These are phyloP conservation scores for Alisma plantagoaquatica DNA, from an alignment of 106 monocot genomes.

Conservation along the genomic window DNA sequence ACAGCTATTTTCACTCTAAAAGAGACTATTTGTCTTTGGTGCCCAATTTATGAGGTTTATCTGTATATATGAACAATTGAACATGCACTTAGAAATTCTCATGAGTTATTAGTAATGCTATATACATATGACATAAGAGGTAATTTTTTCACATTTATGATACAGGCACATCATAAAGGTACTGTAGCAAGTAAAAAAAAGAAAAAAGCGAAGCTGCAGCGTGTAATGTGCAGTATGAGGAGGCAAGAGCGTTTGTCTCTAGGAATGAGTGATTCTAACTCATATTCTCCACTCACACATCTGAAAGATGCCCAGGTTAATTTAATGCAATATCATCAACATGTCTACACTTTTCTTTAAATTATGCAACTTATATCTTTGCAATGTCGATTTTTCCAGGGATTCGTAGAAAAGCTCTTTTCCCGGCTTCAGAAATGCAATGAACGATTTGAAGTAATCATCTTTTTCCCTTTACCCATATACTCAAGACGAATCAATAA, in stretches of 20 bases:
- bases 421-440: slow-evolving; percentile 82
- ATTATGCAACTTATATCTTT: not conserved
- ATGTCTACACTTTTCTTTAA: not conserved
- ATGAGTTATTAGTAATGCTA: no score
- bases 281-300: slow-evolving; percentile 82
- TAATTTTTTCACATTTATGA: slow-evolving; percentile 6
- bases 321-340: not conserved
- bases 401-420: slow-evolving; percentile 83
- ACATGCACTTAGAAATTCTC: no score
- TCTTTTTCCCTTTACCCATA: no score
- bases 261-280: slow-evolving; percentile 42
- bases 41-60: no score
- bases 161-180: slow-evolving; percentile 78
- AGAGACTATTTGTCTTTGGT: no score
- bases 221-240: slow-evolving; percentile 80
- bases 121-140: no score
- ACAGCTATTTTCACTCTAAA: no score
- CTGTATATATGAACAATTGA: no score
- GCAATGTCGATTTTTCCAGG: slow-evolving; percentile 25
- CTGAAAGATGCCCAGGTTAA: slow-evolving; percentile 89
- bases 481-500: no score
- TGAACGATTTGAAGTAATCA: slow-evolving; percentile 86
- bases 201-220: slow-evolving; percentile 95
- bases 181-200: slow-evolving; percentile 92
- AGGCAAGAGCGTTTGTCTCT: slow-evolving; percentile 57